These are phyloP conservation scores for Yamadazyma diospyri DNA, from an alignment of 1,139 yeast species.

Conservation along the genomic window DNA sequence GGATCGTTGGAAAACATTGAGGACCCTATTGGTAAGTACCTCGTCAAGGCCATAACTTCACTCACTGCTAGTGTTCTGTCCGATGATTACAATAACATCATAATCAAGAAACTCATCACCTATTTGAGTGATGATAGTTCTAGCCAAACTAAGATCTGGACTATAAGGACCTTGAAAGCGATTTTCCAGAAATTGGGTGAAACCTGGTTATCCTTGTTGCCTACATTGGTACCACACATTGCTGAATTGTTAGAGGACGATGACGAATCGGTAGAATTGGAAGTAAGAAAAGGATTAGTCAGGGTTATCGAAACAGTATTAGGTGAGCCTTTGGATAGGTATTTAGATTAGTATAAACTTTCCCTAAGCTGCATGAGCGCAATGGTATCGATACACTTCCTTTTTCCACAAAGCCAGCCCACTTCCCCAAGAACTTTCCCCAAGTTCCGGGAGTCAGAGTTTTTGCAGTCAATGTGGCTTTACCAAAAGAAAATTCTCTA, in stretches of 20 bases:
- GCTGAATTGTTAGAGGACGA: conserved; percentile 96
- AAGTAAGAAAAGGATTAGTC: conserved; percentile 88
- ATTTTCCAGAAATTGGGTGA: conserved; percentile 92
- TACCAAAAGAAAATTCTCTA: conserved; percentile 14
- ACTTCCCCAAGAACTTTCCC: too few species aligned
- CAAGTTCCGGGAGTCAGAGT: neutral
- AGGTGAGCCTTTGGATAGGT: conserved; percentile 93
- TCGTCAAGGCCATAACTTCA: conserved; percentile 77
- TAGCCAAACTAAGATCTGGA: conserved; percentile 65
- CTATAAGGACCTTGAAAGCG: conserved; percentile 72
- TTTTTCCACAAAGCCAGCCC: too few species aligned
- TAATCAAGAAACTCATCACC: conserved; percentile 37
- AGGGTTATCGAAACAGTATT: conserved; percentile 87
- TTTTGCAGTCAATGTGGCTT: conserved; percentile 7
- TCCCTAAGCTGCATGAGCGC: too few species aligned
- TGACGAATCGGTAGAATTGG: conserved; percentile 87
- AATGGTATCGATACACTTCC: too few species aligned
- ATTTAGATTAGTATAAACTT: conserved; percentile 49
- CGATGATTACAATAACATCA: conserved; percentile 70
- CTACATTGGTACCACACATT: conserved; percentile 91
- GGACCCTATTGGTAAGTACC: conserved; percentile 65
- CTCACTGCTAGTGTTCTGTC: conserved; percentile 72
- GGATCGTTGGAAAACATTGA: conserved; percentile 66
- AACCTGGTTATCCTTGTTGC: conserved; percentile 86
- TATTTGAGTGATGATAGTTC: conserved; percentile 34